phyloP scores from a whole-genome alignment of 345 rosid species.

The Salix caprea region DNA sequence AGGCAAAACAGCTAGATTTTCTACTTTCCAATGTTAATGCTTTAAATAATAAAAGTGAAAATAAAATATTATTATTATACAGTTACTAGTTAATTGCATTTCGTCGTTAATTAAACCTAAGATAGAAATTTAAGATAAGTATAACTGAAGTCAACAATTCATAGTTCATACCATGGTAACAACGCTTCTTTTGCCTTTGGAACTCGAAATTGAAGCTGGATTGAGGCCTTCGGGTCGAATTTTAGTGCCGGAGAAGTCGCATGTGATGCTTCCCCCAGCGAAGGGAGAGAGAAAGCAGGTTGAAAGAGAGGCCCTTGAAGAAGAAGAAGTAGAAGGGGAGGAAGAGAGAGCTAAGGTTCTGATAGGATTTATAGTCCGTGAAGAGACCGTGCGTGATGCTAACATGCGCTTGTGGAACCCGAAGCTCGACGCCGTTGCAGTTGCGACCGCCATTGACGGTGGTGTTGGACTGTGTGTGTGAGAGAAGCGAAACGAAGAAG shows the following conservation, averaged over 20 bases:
- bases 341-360: conserved; percentile 14
- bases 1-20: background rate
- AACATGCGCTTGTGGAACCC: conserved; percentile 38
- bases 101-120: background rate
- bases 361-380: conserved; percentile 24
- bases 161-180: conserved; percentile 59
- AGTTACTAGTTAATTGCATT: background rate
- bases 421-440: conserved; percentile 38
- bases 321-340: conserved; percentile 33
- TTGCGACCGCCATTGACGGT: conserved; percentile 46
- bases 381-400: conserved; percentile 28
- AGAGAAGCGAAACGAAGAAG: background rate
- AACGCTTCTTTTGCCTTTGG: conserved; percentile 62
- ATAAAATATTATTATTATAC: background rate
- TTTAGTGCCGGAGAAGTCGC: conserved; percentile 50
- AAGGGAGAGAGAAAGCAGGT: conserved; percentile 42
- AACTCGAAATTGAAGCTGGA: conserved; percentile 42
- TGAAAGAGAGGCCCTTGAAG: conserved; percentile 45
- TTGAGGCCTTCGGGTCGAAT: conserved; percentile 43
- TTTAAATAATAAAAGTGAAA: too few relatives aligned
- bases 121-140: background rate
- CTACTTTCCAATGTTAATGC: background rate
- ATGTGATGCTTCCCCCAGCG: conserved; percentile 42
- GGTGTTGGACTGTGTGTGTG: background rate
- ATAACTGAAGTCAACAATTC: background rate